These are phyloP conservation scores for Fagus sylvatica DNA, from an alignment of 306 rosid genomes.

Conservation along the genomic window DNA sequence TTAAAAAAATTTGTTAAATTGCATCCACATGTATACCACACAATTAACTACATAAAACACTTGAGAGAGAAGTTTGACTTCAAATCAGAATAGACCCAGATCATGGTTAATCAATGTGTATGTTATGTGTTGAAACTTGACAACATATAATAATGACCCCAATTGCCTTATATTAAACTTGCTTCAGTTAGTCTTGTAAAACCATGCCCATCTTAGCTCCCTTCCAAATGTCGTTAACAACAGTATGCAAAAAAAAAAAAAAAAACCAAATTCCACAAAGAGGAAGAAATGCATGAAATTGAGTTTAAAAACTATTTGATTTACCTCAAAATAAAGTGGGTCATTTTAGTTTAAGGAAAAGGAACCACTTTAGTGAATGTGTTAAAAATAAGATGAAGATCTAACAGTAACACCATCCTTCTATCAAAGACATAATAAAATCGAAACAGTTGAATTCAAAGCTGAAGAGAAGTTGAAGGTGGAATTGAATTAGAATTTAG, in stretches of 20 bases:
- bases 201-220: neutral
- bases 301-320: neutral
- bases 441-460: neutral
- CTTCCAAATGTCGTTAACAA: neutral
- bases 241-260: neutral
- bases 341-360: neutral
- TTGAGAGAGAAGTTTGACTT: too few species aligned
- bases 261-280: accelerated
- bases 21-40: too few species aligned
- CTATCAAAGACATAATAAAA: neutral
- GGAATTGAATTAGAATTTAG: neutral
- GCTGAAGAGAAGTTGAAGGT: neutral
- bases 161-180: too few species aligned
- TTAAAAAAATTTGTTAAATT: too few species aligned
- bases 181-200: too few species aligned
- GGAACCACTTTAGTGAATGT: neutral
- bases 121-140: too few species aligned
- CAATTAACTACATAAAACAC: too few species aligned
- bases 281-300: neutral
- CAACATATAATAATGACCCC: too few species aligned
- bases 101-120: too few species aligned
- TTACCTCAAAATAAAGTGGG: neutral
- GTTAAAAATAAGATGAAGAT: neutral
- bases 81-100: too few species aligned
- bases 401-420: neutral